Evolutionary conservation across 805 yeast genomes (phyloP), one percentile per base, ranked within the genome.

Genomic region (Candida dajiaensis): DNA sequence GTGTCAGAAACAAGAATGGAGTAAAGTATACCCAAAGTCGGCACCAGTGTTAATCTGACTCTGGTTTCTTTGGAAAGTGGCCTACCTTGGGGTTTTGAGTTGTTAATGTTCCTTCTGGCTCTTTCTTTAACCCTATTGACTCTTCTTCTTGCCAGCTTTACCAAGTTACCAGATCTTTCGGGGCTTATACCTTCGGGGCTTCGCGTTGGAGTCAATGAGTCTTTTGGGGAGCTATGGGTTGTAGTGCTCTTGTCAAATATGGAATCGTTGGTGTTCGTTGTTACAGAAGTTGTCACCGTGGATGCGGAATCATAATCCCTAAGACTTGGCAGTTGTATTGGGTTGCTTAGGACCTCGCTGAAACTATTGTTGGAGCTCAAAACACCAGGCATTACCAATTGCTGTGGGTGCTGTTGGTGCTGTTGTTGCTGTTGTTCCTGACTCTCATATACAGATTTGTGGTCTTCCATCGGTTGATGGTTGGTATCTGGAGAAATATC

Each of bases 11-110:
- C 69, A 37, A 77, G 56, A 22, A 70, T 67, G 31, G 72, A 68
- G 57, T 76, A 76, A 19, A 77, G 59, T 3, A 69, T 60, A 5
- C 71, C 61, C 38, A 77, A 53, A 26, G 73, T 68, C 8, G 77
- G 73, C 5, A 73, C 73, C 42, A 72, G 50, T 0, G 80, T 69
- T n/a, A 77, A 57, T 41, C 77, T 68, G 3, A 77, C 71, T 46
- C 71, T 68, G 5, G 79, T 68, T 18, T 77, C 78, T 3, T 80
- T 77, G 33, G 78, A 77, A 19, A 77, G 58, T 12, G 78, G 77
- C 26, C 71, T 54, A 7, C 71, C 71, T 40, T 66, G 69, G 15
- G 64, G 56, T 37, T 58, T 57, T 42, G 61, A 45, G 6, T 38
- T 12, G 2, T 40, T 41, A 1, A 41, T 11, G 1, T 44, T 20